These are phyloP conservation scores for Phlegmacium glaucopus DNA, from an alignment of 768 basidiomycete genomes.

Conservation along the genomic window DNA sequence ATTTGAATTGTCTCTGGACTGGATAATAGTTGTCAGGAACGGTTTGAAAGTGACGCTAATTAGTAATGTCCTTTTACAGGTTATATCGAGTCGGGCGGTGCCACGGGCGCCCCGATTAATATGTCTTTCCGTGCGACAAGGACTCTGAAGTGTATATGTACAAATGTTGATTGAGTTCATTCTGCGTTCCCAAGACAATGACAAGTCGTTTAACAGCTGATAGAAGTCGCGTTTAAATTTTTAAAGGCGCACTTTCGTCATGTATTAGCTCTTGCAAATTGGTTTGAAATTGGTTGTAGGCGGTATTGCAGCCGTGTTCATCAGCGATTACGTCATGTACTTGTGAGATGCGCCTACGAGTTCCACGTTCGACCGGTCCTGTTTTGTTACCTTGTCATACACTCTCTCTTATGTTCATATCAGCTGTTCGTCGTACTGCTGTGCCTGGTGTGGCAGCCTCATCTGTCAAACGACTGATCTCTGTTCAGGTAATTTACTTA, in stretches of 20 bases:
- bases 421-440: slow-evolving; percentile 26
- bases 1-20: slow-evolving; percentile 15
- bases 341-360: not conserved
- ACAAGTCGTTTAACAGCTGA: too few relatives aligned
- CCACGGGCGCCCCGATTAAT: not conserved
- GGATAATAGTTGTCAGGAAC: slow-evolving; percentile 9
- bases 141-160: slow-evolving; percentile 10
- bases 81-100: too few relatives aligned
- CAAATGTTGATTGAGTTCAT: slow-evolving; percentile 9
- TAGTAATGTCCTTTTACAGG: too few relatives aligned
- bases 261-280: too few relatives aligned
- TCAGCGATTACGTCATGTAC: slow-evolving; percentile 22
- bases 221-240: too few relatives aligned
- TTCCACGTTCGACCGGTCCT: too few relatives aligned
- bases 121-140: slow-evolving; percentile 4
- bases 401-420: slow-evolving; percentile 26
- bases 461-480: slow-evolving; percentile 46
- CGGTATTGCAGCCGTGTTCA: too few relatives aligned
- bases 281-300: too few relatives aligned
- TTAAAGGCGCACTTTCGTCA: too few relatives aligned
- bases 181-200: not conserved
- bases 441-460: slow-evolving; percentile 20
- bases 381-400: too few relatives aligned
- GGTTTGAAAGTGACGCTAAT: too few relatives aligned
- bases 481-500: slow-evolving; percentile 51